Conservation (phyloP, 179 eudicot genomes). For the Spergularia azorica region DNA sequence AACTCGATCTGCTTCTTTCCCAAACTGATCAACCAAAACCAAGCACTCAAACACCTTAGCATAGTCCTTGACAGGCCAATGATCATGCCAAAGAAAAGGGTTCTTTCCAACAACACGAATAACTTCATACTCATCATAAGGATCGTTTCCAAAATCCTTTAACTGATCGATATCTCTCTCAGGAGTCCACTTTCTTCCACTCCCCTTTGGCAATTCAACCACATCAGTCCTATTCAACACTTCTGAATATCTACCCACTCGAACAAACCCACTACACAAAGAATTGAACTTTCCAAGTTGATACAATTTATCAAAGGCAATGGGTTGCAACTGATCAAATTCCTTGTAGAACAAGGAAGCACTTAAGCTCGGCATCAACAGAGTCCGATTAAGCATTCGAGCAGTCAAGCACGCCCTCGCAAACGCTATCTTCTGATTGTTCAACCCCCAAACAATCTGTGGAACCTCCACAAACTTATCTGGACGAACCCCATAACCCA, state of each 20-base stretch:
- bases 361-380: conserved; percentile 90
- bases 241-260: conserved; percentile 57
- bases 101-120: conserved; percentile 71
- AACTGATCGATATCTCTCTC: conserved; percentile 79
- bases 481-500: conserved; percentile 27
- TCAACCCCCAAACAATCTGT: conserved; percentile 93
- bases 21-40: conserved; percentile 69
- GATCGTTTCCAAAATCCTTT: conserved; percentile 45
- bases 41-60: conserved; percentile 81
- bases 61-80: conserved; percentile 86
- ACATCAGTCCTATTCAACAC: conserved; percentile 45
- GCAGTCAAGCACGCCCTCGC: conserved; percentile 92
- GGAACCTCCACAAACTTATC: conserved; percentile 82
- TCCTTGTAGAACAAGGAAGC: conserved; percentile 95
- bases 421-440: conserved; percentile 95
- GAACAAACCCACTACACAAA: conserved; percentile 73
- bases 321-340: conserved; percentile 62
- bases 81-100: conserved; percentile 97
- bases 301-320: conserved; percentile 80
- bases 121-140: conserved; percentile 52
- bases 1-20: conserved; percentile 74
- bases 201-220: conserved; percentile 72
- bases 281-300: conserved; percentile 64
- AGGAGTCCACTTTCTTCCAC: conserved; percentile 87
- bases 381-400: conserved; percentile 72